Percentiles rank a stretch among this genome's conserved stretches.
Conservation (phyloP, 805 yeast species). For the Torulaspora indica region DNA sequence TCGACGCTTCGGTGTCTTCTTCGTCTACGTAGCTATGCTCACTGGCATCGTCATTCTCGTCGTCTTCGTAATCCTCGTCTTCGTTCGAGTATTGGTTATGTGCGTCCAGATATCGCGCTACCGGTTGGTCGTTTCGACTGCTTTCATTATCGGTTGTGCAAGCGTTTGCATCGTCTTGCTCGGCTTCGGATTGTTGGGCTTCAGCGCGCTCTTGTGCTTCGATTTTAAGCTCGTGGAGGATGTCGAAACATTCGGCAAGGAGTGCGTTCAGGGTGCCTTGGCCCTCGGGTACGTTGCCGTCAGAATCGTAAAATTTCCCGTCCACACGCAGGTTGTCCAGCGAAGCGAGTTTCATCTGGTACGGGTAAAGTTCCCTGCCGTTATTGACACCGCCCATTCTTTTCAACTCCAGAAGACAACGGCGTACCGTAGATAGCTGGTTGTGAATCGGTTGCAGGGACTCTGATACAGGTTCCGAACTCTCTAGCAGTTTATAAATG, state of each 20-base stretch:
- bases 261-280: constrained; percentile 93
- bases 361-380: constrained; percentile 88
- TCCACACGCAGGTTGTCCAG: constrained; percentile 82
- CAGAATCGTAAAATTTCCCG: constrained; percentile 81
- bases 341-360: constrained; percentile 88
- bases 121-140: constrained; percentile 17
- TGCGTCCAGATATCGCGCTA: constrained; percentile 20
- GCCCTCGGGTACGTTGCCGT: constrained; percentile 92
- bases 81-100: constrained; percentile 17
- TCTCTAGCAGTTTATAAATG: constrained; percentile 81
- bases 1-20: constrained; percentile 10
- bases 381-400: constrained; percentile 88
- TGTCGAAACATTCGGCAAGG: constrained; percentile 90
- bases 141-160: constrained; percentile 19
- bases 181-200: constrained; percentile 16
- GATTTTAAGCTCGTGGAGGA: constrained; percentile 81
- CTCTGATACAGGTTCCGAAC: constrained; percentile 93
- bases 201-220: constrained; percentile 67
- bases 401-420: constrained; percentile 84
- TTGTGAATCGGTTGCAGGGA: constrained; percentile 90
- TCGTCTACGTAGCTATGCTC: constrained; percentile 26
- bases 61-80: constrained; percentile 20
- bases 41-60: constrained; percentile 18
- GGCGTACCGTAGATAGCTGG: constrained; percentile 84
- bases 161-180: constrained; percentile 17